Evolutionary conservation across 129 eudicot species (phyloP).

Genomic region (Lonicera japonica): DNA sequence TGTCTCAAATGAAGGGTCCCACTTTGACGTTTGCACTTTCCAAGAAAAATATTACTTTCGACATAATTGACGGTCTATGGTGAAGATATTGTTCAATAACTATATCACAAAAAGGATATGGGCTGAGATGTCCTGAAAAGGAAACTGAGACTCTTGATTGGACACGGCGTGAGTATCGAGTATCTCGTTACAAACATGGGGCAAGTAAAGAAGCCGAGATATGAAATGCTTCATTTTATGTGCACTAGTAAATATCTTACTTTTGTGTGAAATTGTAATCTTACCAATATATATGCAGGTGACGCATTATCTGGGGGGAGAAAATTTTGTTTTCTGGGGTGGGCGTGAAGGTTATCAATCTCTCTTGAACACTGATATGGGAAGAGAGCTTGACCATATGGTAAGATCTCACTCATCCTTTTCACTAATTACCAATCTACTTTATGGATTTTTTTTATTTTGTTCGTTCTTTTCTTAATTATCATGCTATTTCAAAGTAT

Average conservation of each 20-base stretch:
- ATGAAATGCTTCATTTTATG: not conserved
- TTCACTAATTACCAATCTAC: not conserved
- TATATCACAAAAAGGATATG: no score
- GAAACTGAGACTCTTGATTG: no score
- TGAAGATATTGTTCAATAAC: no score
- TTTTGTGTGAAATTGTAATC: not conserved
- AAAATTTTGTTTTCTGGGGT: conserved; percentile 97
- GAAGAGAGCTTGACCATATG: conserved; percentile 92
- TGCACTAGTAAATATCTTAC: not conserved
- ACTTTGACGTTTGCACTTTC: no score
- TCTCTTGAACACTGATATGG: conserved; percentile 97
- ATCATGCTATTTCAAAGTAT: not conserved
- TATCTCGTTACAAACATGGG: no score
- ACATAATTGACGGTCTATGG: no score
- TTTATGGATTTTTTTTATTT: not conserved
- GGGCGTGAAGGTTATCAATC: conserved; percentile 99
- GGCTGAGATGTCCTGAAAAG: no score
- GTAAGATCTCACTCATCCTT: conserved; percentile 22
- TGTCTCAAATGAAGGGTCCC: no score
- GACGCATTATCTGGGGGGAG: conserved; percentile 98
- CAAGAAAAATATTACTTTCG: no score
- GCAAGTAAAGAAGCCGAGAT: no score
- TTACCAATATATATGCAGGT: conserved; percentile 35
- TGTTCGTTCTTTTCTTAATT: not conserved
- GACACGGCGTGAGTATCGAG: no score